A percentile compares a stretch with the other conserved stretches of the same genome.
Conservation (phyloP, 192 early-diverging fungal species). For the Gonapodya sp. region DNA sequence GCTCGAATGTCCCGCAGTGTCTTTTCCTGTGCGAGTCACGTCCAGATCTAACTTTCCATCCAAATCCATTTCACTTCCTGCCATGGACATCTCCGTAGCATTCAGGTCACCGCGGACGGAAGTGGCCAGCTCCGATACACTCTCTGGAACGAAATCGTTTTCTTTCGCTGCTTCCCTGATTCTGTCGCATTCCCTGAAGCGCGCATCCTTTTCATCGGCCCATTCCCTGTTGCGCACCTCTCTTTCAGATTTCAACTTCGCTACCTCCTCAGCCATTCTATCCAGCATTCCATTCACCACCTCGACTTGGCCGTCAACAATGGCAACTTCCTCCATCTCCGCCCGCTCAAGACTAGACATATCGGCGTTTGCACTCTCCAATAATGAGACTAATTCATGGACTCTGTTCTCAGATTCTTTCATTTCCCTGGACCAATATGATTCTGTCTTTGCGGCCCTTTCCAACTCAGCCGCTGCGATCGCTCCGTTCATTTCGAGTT, state of each 20-base stretch:
- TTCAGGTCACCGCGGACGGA: too few relatives aligned
- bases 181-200: neutral
- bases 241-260: neutral
- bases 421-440: neutral
- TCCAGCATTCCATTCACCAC: neutral
- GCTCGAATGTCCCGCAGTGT: neutral
- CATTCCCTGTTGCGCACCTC: neutral
- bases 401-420: neutral
- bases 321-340: neutral
- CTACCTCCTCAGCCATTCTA: neutral
- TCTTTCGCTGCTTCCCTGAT: neutral
- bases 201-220: neutral
- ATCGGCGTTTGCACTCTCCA: neutral
- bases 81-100: neutral
- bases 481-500: neutral
- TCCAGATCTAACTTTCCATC: neutral
- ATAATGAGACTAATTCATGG: neutral
- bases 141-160: neutral
- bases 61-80: neutral
- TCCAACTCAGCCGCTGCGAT: neutral
- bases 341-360: neutral
- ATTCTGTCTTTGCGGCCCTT: neutral
- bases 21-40: neutral
- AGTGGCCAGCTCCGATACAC: neutral
- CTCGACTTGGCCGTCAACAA: neutral